Percentiles rank a stretch among this genome's conserved stretches.
phyloP scores from a whole-genome alignment of 148 eudicot genomes.

The Nepenthes mirabilis region DNA sequence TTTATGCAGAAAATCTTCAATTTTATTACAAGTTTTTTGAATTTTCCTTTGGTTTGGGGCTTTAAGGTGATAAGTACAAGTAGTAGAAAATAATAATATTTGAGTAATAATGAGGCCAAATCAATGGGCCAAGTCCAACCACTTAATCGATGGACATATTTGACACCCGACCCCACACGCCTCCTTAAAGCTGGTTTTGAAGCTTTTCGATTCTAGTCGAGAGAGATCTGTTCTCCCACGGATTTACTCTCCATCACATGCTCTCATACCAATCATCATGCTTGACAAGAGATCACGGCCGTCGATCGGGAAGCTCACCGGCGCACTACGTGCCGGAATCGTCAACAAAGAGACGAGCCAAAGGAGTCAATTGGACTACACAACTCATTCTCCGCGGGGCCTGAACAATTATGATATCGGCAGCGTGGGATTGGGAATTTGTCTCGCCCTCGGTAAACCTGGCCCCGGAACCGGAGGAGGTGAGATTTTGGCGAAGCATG shows the following conservation, averaged over 20 bases:
- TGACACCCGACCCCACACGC: too few relatives aligned
- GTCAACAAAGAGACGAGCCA: not conserved
- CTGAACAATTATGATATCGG: slow-evolving; percentile 34
- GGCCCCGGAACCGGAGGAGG: not conserved
- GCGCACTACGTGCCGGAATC: slow-evolving; percentile 5
- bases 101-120: too few relatives aligned
- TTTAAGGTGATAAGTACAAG: too few relatives aligned
- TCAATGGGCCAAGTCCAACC: too few relatives aligned
- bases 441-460: slow-evolving; percentile 43
- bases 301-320: slow-evolving; percentile 21
- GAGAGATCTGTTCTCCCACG: not conserved
- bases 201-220: too few relatives aligned
- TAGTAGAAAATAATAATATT: too few relatives aligned
- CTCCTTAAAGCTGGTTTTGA: too few relatives aligned
- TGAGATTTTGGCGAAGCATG: slow-evolving; percentile 18
- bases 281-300: slow-evolving; percentile 25
- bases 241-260: not conserved
- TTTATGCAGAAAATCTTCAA: too few relatives aligned
- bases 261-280: slow-evolving; percentile 16
- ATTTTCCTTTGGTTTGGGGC: too few relatives aligned
- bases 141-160: too few relatives aligned
- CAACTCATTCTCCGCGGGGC: slow-evolving; percentile 29
- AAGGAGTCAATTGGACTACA: slow-evolving; percentile 26
- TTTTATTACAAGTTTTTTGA: too few relatives aligned
- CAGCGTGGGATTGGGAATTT: slow-evolving; percentile 59